Base-by-base conservation (phyloP, 2,329 filamentous ascomycete species). In the Pseudocercospora vitis region DNA sequence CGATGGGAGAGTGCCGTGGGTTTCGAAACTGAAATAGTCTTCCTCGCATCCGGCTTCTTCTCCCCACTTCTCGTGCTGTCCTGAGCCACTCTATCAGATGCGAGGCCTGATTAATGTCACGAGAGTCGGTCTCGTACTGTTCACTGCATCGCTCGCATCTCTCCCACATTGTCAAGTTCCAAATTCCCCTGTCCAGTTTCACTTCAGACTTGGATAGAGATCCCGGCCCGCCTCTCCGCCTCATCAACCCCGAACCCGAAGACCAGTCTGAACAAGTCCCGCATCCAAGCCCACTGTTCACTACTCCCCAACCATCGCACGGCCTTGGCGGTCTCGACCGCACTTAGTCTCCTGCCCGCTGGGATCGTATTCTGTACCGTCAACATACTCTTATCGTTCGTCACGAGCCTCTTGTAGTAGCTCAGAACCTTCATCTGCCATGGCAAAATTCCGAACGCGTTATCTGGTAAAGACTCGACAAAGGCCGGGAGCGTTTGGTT, bases 221-320 rank as follows among this genome's bases (percentile, higher is more conserved):
- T n/a, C n/a, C 53, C 63, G n/a, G 60, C 63, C 35, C 59, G 57
- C 19, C 58, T 35, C 16, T 65, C 64, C 3, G 83, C 86, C 64
- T 96, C 91, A 51, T 96, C 89, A 12, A 90, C 73, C 44, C 86
- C 82, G 66, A 92, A 92, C 3, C 89, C 88, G 70, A 95, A 95
- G 2, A 96, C 90, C 33, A 92, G 78, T 49, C 83, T 81, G 74
- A 89, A 96, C 11, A 96, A 76, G 64, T 96, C 91, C 46, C 84
- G 79, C 58, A 96, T 74, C 78, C 92, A 96, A 7, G 77, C 77
- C 70, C 94, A 94, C 63, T 91, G 84, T 52, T 83, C 80, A 23
- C 82, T 84, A 52, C 83, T 78, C 48, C 82, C 81, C 81, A 96
- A 88, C 77, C 86, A 86, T 48, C 81, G 78, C 5, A 96, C 87